Evolutionary conservation across 1,284 basidiomycete genomes (phyloP).

Genomic region (Chalciporus sp.): DNA sequence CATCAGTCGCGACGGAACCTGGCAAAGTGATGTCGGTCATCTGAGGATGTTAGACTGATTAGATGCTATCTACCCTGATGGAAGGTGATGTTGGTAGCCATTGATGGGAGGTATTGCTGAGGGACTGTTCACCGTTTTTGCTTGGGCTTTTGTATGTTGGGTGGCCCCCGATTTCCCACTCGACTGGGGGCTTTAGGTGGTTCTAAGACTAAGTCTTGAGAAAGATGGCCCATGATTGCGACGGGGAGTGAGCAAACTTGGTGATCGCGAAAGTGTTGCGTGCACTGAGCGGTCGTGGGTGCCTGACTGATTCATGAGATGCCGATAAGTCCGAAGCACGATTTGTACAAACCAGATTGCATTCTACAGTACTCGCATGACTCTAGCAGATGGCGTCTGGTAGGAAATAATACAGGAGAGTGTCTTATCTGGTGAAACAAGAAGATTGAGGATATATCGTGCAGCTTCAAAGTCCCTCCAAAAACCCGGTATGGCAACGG

Average conservation of each 20-base stretch:
- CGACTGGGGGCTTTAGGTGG: not conserved
- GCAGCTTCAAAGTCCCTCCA: slow-evolving; percentile 30
- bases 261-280: not conserved
- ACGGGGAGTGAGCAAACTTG: not conserved
- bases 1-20: slow-evolving; percentile 75
- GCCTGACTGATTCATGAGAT: not conserved
- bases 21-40: slow-evolving; percentile 7
- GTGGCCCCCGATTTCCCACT: not conserved
- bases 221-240: slow-evolving; percentile 10
- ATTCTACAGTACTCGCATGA: not conserved
- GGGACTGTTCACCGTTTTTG: not conserved
- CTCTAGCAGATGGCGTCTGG: not conserved
- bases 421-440: not conserved
- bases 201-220: slow-evolving; percentile 11
- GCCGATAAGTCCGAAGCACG: not conserved
- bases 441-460: slow-evolving; percentile 4
- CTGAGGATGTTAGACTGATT: not conserved
- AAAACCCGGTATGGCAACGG: slow-evolving; percentile 19
- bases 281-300: not conserved
- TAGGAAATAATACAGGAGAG: slow-evolving; percentile 6
- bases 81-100: slow-evolving; percentile 38
- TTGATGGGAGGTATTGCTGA: slow-evolving; percentile 12
- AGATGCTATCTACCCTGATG: slow-evolving; percentile 27
- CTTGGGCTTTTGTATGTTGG: slow-evolving; percentile 12
- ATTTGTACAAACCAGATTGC: too few species aligned